Conservation (phyloP, 2,329 filamentous ascomycete genomes). For the Cladosporium sp. region DNA sequence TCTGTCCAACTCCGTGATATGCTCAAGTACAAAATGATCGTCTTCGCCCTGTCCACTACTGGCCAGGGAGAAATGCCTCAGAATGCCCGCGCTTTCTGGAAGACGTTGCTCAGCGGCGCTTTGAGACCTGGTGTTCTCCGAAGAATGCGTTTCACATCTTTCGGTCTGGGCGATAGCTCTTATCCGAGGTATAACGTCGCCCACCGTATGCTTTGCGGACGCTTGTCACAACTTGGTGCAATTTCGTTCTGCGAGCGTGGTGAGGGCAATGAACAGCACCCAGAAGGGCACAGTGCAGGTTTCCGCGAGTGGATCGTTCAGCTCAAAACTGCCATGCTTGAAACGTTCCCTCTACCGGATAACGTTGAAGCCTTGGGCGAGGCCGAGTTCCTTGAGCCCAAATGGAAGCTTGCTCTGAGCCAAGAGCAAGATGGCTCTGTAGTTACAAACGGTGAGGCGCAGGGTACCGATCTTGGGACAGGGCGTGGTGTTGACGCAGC, state of each 20-base stretch:
- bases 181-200: constrained; percentile 95
- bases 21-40: constrained; percentile 49
- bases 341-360: constrained; percentile 62
- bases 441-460: not conserved
- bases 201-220: constrained; percentile 77
- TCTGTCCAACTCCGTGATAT: constrained; percentile 55
- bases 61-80: constrained; percentile 89
- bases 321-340: constrained; percentile 60
- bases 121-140: constrained; percentile 64
- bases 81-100: constrained; percentile 81
- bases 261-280: constrained; percentile 89
- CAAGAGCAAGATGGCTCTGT: not conserved
- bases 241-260: constrained; percentile 67
- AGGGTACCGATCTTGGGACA: not conserved
- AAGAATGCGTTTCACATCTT: constrained; percentile 69
- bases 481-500: not conserved
- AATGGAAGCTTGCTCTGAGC: constrained; percentile 50
- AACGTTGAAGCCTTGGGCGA: constrained; percentile 65
- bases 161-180: constrained; percentile 90
- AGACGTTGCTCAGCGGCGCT: constrained; percentile 69
- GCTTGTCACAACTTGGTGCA: constrained; percentile 77
- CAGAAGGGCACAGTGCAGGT: constrained; percentile 63
- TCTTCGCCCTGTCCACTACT: constrained; percentile 85
- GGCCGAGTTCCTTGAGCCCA: constrained; percentile 67
- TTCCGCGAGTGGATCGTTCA: constrained; percentile 39